A percentile compares a stretch with the other conserved stretches of the same genome.
These are phyloP conservation scores for Tolypocladium amazonense DNA, from an alignment of 2,329 filamentous ascomycete species.

Conservation along the genomic window DNA sequence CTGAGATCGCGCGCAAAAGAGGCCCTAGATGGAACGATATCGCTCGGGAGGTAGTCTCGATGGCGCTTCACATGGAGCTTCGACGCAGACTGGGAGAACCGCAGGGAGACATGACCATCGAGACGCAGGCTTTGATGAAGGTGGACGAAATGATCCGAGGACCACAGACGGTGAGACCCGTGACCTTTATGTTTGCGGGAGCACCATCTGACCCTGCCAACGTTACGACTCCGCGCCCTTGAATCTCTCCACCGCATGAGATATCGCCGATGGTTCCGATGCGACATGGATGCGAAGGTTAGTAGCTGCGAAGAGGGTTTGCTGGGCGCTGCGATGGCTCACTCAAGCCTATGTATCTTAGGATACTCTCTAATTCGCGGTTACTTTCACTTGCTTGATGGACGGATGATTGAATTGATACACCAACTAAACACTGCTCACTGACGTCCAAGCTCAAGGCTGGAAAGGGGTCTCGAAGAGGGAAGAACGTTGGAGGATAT, in stretches of 20 bases:
- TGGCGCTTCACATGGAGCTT: neutral
- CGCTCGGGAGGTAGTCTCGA: neutral
- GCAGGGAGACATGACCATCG: neutral
- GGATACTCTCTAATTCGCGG: neutral
- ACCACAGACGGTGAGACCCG: neutral
- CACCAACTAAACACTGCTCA: neutral
- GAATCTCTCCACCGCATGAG: neutral
- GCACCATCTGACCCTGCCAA: neutral
- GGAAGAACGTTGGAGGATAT: neutral
- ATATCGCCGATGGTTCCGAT: neutral
- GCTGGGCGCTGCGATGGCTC: neutral
- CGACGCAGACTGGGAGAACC: neutral
- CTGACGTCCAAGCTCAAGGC: neutral
- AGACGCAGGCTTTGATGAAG: neutral
- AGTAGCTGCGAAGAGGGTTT: neutral
- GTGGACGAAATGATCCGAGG: neutral
- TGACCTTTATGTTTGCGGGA: slow-evolving; percentile 1
- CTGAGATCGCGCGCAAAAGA: neutral
- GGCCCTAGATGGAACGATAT: neutral
- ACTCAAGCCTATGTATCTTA: neutral
- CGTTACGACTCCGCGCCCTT: neutral
- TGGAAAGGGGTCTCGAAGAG: neutral
- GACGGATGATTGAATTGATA: neutral
- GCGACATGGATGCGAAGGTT: too few species aligned
- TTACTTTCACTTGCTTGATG: neutral